Conservation (phyloP, 1,139 yeast species). For the Pichia norvegensis region DNA sequence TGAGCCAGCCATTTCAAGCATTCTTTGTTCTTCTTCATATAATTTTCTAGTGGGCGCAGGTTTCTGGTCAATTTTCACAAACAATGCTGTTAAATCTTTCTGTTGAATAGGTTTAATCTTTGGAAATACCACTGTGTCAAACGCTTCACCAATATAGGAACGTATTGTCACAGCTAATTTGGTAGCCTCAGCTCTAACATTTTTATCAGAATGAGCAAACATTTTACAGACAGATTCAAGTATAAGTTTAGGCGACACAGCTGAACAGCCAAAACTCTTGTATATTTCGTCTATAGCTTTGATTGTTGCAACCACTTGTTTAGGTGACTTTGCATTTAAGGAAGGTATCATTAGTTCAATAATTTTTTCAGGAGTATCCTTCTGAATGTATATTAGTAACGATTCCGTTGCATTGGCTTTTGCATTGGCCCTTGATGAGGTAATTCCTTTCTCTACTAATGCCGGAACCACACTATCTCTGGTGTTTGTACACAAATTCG, state of each 20-base stretch:
- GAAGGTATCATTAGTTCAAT: conserved; percentile 63
- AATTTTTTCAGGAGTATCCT: conserved; percentile 57
- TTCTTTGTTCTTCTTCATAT: conserved; percentile 9
- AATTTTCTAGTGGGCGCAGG: conserved; percentile 50
- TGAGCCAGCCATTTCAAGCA: conserved; percentile 5
- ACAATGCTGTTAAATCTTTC: conserved; percentile 67
- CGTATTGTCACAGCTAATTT: conserved; percentile 62
- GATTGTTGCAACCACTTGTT: conserved; percentile 64
- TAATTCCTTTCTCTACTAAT: conserved; percentile 71
- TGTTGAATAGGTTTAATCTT: conserved; percentile 88
- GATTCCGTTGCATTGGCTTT: conserved; percentile 59
- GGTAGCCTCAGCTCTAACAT: conserved; percentile 75
- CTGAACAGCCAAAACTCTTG: conserved; percentile 61
- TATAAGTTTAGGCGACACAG: conserved; percentile 53
- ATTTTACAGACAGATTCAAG: conserved; percentile 57
- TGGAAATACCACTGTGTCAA: conserved; percentile 54
- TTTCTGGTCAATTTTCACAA: conserved; percentile 41
- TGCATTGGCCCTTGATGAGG: conserved; percentile 71
- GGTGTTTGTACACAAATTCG: conserved; percentile 32
- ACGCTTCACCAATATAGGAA: conserved; percentile 66
- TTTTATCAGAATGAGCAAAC: conserved; percentile 81
- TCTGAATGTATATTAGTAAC: conserved; percentile 54
- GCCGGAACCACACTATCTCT: conserved; percentile 45
- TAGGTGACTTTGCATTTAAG: conserved; percentile 61
- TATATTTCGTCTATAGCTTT: conserved; percentile 50